A percentile compares a stretch with the other conserved stretches of the same genome.
Conservation (phyloP, 1,284 basidiomycete genomes). For the Apiotrichum sp. region DNA sequence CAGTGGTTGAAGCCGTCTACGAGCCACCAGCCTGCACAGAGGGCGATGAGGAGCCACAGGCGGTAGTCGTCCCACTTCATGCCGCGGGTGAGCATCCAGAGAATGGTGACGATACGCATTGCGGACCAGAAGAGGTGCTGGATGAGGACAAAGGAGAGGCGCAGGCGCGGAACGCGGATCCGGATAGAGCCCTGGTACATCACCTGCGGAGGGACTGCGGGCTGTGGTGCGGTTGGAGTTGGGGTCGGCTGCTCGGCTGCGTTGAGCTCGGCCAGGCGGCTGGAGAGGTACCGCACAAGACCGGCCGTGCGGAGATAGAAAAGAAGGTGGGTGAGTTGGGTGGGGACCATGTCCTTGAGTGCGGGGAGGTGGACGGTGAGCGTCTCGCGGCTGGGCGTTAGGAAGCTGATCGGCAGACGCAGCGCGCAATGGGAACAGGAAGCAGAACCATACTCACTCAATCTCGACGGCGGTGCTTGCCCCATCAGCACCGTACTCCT, state of each 20-base stretch:
- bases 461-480: slow-evolving; percentile 31
- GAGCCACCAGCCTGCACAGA: slow-evolving; percentile 30
- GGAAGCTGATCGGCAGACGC: background rate
- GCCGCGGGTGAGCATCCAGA: slow-evolving; percentile 40
- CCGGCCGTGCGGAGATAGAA: slow-evolving; percentile 34
- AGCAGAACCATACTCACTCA: slow-evolving; percentile 24
- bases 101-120: slow-evolving; percentile 25
- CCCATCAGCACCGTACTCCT: slow-evolving; percentile 15
- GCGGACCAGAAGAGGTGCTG: slow-evolving; percentile 30
- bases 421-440: too few species aligned
- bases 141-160: slow-evolving; percentile 19
- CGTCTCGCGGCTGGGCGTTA: slow-evolving; percentile 7
- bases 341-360: slow-evolving; percentile 20
- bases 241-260: background rate
- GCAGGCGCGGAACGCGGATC: slow-evolving; percentile 9
- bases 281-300: slow-evolving; percentile 27
- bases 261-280: slow-evolving; percentile 6
- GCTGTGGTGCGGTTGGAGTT: slow-evolving; percentile 4
- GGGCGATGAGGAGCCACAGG: slow-evolving; percentile 33
- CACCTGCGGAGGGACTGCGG: slow-evolving; percentile 5
- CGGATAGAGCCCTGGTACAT: slow-evolving; percentile 4
- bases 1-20: slow-evolving; percentile 24
- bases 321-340: slow-evolving; percentile 30
- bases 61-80: slow-evolving; percentile 32
- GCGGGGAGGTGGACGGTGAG: slow-evolving; percentile 33